Evolutionary conservation across 495 filamentous ascomycete species (phyloP).

Genomic region (Trypethelium eluteriae): DNA sequence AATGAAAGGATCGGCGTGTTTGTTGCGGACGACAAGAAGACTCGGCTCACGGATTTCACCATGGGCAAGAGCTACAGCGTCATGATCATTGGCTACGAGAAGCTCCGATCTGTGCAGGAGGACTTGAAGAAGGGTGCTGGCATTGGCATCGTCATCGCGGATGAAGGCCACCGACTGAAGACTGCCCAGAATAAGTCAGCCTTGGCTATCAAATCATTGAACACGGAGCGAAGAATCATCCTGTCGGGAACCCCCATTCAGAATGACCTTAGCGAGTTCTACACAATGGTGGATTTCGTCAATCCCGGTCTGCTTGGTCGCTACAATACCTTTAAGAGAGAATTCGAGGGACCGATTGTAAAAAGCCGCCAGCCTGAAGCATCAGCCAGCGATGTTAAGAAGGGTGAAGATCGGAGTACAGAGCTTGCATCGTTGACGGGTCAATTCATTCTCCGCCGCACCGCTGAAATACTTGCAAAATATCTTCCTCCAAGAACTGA

Average conservation of each 20-base stretch:
- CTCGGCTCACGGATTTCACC: constrained; percentile 57
- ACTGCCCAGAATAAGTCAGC: constrained; percentile 76
- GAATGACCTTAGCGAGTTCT: constrained; percentile 75
- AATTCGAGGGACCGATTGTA: constrained; percentile 68
- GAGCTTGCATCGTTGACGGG: constrained; percentile 62
- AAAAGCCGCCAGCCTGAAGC: constrained; percentile 67
- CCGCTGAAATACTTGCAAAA: constrained; percentile 63
- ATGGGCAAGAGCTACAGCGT: constrained; percentile 65
- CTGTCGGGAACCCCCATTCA: constrained; percentile 74
- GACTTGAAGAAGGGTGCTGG: constrained; percentile 56
- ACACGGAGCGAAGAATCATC: constrained; percentile 59
- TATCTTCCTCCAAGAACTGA: constrained; percentile 73
- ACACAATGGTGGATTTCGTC: constrained; percentile 69
- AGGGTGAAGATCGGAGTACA: constrained; percentile 60
- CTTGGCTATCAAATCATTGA: constrained; percentile 63
- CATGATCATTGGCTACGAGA: constrained; percentile 82
- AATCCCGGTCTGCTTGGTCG: constrained; percentile 67
- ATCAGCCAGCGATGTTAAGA: constrained; percentile 57
- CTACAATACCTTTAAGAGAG: constrained; percentile 59
- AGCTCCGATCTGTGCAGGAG: constrained; percentile 59
- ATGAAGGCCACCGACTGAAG: constrained; percentile 76
- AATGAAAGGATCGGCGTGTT: constrained; percentile 71
- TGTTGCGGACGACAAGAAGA: constrained; percentile 59
- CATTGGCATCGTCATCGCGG: constrained; percentile 72
- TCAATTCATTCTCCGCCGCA: constrained; percentile 68